Evolutionary conservation across 2,329 filamentous ascomycete genomes (phyloP).

Genomic region (Cercospora janseana): DNA sequence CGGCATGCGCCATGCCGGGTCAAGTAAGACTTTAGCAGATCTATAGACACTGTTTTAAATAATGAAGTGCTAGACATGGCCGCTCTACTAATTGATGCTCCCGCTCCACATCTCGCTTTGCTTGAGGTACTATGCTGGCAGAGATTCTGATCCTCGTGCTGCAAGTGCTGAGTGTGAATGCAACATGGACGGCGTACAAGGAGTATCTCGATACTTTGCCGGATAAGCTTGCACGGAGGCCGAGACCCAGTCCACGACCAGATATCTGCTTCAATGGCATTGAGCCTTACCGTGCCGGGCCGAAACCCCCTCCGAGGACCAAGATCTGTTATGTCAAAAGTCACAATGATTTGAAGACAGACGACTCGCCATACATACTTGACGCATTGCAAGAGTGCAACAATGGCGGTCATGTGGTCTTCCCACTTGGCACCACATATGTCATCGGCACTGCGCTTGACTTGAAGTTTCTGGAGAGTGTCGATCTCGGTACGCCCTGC

Average conservation of each 20-base stretch:
- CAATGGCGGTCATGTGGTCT: constrained; percentile 61
- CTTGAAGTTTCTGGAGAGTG: constrained; percentile 60
- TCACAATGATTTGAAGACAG: constrained; percentile 42
- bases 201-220: constrained; percentile 30
- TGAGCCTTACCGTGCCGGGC: constrained; percentile 37
- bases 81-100: neutral
- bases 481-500: constrained; percentile 51
- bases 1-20: neutral
- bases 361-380: constrained; percentile 55
- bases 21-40: neutral
- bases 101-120: neutral
- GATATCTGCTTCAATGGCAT: constrained; percentile 32
- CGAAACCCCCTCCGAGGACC: constrained; percentile 37
- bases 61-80: neutral
- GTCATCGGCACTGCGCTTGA: constrained; percentile 64
- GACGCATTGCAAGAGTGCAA: constrained; percentile 60
- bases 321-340: constrained; percentile 43
- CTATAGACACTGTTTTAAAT: neutral
- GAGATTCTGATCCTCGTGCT: constrained; percentile 11
- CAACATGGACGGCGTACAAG: constrained; percentile 34
- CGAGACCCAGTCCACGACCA: constrained; percentile 33
- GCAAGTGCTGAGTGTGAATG: constrained; percentile 23
- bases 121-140: neutral
- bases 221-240: constrained; percentile 20
- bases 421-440: constrained; percentile 56